Conservation (phyloP, 2,329 filamentous ascomycete genomes). For the Pezicula rhizophila region DNA sequence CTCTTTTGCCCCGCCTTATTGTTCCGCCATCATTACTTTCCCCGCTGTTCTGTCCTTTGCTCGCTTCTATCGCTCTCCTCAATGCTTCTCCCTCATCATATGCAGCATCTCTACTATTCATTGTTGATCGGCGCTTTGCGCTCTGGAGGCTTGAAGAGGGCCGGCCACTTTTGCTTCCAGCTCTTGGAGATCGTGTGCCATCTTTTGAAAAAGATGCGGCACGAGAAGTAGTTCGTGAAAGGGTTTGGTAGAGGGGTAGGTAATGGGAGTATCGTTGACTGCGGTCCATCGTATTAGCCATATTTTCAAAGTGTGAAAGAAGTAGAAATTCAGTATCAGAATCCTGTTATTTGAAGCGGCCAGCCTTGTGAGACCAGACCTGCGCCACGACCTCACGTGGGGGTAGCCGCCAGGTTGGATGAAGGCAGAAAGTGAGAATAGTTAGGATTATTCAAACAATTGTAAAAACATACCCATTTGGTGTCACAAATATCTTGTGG, state of each 20-base stretch:
- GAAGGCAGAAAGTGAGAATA: conserved; percentile 6
- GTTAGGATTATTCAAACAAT: conserved; percentile 3
- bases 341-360: conserved; percentile 13
- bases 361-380: conserved; percentile 28
- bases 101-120: conserved; percentile 92
- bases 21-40: conserved; percentile 41
- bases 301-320: conserved; percentile 3
- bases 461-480: conserved; percentile 68
- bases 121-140: conserved; percentile 81
- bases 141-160: conserved; percentile 33
- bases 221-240: conserved; percentile 51
- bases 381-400: conserved; percentile 28
- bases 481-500: conserved; percentile 74
- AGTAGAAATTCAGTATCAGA: conserved; percentile 7
- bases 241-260: conserved; percentile 48
- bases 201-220: conserved; percentile 63
- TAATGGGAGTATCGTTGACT: conserved; percentile 65
- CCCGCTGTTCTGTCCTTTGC: conserved; percentile 63
- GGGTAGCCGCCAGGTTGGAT: conserved; percentile 17
- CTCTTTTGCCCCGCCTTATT: conserved; percentile 69
- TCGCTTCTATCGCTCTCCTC: conserved; percentile 86
- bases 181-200: conserved; percentile 44
- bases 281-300: conserved; percentile 33
- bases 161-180: conserved; percentile 48
- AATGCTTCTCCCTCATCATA: conserved; percentile 94